Evolutionary conservation across 345 rosid species (phyloP).

Genomic region (Aquilaria yunnanensis): DNA sequence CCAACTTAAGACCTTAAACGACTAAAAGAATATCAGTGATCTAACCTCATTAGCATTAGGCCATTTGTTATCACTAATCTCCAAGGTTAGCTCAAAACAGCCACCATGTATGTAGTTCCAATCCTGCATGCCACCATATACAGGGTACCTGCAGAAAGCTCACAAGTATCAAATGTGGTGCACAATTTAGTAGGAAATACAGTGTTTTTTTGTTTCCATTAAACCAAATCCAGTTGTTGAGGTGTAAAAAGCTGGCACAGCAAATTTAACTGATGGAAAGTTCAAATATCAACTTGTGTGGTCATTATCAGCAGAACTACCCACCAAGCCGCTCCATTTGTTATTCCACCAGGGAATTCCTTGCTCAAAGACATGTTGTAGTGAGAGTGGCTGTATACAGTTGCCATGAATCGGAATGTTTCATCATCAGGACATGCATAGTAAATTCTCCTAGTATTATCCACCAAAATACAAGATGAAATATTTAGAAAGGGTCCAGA

Average conservation of each 20-base stretch:
- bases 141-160: conserved; percentile 71
- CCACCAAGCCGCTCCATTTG: conserved; percentile 95
- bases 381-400: conserved; percentile 73
- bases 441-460: conserved; percentile 65
- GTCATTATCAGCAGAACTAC: conserved; percentile 10
- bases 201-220: not conserved
- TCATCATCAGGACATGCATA: conserved; percentile 88
- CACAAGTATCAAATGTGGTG: conserved; percentile 11
- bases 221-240: no score
- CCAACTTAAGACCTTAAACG: no score
- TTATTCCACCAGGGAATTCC: conserved; percentile 88
- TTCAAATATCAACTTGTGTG: not conserved
- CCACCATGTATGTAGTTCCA: conserved; percentile 96
- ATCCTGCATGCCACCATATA: conserved; percentile 99
- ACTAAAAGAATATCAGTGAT: conserved; percentile 1
- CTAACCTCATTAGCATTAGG: conserved; percentile 79
- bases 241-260: not conserved
- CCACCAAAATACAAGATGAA: conserved; percentile 7
- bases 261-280: not conserved
- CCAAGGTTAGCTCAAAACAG: conserved; percentile 96
- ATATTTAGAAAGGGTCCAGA: conserved; percentile 4
- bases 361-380: conserved; percentile 86
- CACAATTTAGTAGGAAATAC: conserved; percentile 2
- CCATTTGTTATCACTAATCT: conserved; percentile 93
- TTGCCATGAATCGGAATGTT: conserved; percentile 75